These are phyloP conservation scores for Paraphaeosphaeria sporulosa DNA, from an alignment of 2,329 filamentous ascomycete genomes.

Conservation along the genomic window DNA sequence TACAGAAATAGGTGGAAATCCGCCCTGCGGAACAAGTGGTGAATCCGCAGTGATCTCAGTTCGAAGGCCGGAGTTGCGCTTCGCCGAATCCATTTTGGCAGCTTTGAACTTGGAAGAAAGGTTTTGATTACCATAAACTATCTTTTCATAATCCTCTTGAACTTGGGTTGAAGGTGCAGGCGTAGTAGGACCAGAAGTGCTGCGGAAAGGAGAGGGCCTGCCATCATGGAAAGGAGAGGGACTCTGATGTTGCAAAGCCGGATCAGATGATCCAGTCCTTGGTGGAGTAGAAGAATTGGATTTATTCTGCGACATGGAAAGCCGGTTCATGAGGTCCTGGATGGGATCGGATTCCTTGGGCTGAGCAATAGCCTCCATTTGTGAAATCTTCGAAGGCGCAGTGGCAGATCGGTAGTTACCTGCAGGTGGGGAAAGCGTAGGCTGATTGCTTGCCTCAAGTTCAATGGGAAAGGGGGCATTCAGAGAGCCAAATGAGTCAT, in stretches of 20 bases:
- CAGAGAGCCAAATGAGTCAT: constrained; percentile 56
- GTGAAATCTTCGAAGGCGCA: constrained; percentile 40
- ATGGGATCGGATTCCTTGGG: constrained; percentile 56
- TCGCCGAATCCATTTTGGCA: constrained; percentile 51
- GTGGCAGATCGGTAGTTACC: constrained; percentile 38
- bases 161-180: constrained; percentile 31
- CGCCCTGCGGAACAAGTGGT: constrained; percentile 31
- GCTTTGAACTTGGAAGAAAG: constrained; percentile 59
- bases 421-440: constrained; percentile 31
- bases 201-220: constrained; percentile 36
- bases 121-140: constrained; percentile 55
- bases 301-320: constrained; percentile 47
- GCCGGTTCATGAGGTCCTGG: constrained; percentile 53
- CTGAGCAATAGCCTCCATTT: constrained; percentile 27
- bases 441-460: constrained; percentile 56
- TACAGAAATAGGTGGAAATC: constrained; percentile 32
- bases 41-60: constrained; percentile 51
- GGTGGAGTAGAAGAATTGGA: constrained; percentile 32
- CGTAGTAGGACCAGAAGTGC: constrained; percentile 44
- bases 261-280: constrained; percentile 27
- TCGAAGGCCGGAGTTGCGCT: constrained; percentile 53
- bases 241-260: constrained; percentile 39
- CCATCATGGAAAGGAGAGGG: constrained; percentile 51
- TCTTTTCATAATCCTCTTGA: constrained; percentile 34
- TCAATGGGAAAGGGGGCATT: constrained; percentile 73